These are phyloP conservation scores for Syzygium malaccense DNA, from an alignment of 441 rosid genomes.

Conservation along the genomic window DNA sequence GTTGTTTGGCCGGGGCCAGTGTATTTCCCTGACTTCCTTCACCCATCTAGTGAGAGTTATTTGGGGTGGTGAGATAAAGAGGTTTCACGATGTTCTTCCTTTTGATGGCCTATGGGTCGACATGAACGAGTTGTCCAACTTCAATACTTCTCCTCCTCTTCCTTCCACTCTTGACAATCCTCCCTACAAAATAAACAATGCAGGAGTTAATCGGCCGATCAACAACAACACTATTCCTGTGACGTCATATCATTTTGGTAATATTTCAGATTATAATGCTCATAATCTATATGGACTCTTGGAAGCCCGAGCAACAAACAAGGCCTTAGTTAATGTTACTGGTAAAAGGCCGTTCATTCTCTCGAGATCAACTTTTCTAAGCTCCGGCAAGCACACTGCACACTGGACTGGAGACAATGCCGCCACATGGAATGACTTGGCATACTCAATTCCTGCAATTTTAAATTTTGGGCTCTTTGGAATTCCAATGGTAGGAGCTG, in stretches of 20 bases:
- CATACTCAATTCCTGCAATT: not conserved
- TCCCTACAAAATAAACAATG: slow-evolving; percentile 61
- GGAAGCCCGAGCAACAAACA: not conserved
- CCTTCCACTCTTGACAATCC: slow-evolving; percentile 54
- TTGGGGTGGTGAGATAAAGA: slow-evolving; percentile 51
- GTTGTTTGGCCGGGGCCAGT: slow-evolving; percentile 68
- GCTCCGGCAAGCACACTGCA: not conserved
- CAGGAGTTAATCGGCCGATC: slow-evolving; percentile 18
- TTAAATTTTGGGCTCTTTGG: not conserved
- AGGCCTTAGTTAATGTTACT: not conserved
- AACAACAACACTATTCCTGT: slow-evolving; percentile 44
- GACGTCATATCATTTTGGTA: slow-evolving; percentile 42
- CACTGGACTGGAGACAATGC: not conserved
- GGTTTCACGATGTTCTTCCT: slow-evolving; percentile 39
- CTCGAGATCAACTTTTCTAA: not conserved
- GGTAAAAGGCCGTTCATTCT: slow-evolving; percentile 3
- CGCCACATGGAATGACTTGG: not conserved
- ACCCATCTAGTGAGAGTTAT: slow-evolving; percentile 31
- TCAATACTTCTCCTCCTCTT: slow-evolving; percentile 39
- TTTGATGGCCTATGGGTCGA: slow-evolving; percentile 78
- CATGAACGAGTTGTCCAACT: slow-evolving; percentile 77
- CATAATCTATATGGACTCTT: slow-evolving; percentile 60
- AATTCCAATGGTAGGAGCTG: not conserved
- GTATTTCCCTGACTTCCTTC: slow-evolving; percentile 60
- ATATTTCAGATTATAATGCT: slow-evolving; percentile 48